Conservation (phyloP, 176 grass and related monocot species). For the sorghum (Sorghum bicolor) region DNA sequence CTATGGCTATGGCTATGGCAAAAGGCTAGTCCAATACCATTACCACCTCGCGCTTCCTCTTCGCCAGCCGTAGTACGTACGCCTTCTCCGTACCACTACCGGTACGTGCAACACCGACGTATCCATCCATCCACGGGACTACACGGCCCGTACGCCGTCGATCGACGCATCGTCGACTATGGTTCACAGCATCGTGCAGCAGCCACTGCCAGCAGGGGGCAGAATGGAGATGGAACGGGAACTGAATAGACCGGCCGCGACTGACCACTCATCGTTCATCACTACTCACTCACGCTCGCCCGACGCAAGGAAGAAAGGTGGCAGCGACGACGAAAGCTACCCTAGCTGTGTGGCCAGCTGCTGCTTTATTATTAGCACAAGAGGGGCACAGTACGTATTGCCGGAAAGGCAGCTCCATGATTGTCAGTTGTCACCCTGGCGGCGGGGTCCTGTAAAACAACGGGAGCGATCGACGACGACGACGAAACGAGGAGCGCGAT, state of each 20-base stretch:
- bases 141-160: background rate
- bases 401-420: slow-evolving; percentile 36
- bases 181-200: background rate
- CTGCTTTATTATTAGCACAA: background rate
- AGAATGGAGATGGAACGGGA: background rate
- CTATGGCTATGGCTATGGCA: background rate
- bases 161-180: background rate
- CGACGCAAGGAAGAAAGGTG: background rate
- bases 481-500: background rate
- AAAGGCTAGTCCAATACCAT: background rate
- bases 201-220: background rate
- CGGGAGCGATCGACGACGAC: no score
- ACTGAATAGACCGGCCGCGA: background rate
- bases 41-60: background rate
- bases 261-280: slow-evolving; percentile 4
- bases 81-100: no score
- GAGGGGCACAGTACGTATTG: background rate
- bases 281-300: background rate
- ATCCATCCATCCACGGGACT: background rate
- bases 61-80: background rate
- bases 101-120: background rate
- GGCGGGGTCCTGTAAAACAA: slow-evolving; percentile 1
- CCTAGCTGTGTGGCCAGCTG: background rate
- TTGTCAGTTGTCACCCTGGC: background rate
- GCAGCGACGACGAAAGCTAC: background rate